These are phyloP conservation scores for Starmera pachycereana DNA, from an alignment of 805 yeast genomes.

Conservation along the genomic window DNA sequence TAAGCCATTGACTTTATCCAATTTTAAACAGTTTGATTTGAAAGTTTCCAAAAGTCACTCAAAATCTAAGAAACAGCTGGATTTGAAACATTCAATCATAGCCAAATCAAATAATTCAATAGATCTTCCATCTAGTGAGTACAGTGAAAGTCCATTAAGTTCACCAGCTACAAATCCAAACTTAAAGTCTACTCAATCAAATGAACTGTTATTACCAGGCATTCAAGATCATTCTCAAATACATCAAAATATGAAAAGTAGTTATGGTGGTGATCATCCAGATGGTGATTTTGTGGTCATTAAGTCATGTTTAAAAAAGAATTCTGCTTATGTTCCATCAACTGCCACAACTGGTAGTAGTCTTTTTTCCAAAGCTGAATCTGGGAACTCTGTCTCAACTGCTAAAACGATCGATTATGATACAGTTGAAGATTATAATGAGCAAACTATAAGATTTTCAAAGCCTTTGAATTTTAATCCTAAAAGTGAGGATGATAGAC, in stretches of 20 bases:
- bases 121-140: conserved; percentile 13
- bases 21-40: too few species aligned
- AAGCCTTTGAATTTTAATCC: too few species aligned
- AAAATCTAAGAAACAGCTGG: background rate
- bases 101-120: background rate
- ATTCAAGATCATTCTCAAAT: background rate
- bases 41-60: too few species aligned
- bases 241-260: too few species aligned
- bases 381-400: background rate
- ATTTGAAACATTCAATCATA: background rate
- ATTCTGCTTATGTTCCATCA: too few species aligned
- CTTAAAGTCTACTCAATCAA: background rate
- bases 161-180: conserved; percentile 1
- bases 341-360: background rate
- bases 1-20: too few species aligned
- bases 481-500: too few species aligned
- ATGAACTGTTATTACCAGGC: background rate
- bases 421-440: too few species aligned
- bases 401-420: background rate
- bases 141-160: conserved; percentile 14
- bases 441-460: too few species aligned
- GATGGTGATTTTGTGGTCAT: too few species aligned
- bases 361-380: background rate
- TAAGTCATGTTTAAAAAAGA: background rate
- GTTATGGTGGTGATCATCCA: too few species aligned